Percentiles rank a stretch among this genome's conserved stretches.
These are phyloP conservation scores for Zygosaccharomyces gambellarensis DNA, from an alignment of 805 yeast genomes.

Conservation along the genomic window DNA sequence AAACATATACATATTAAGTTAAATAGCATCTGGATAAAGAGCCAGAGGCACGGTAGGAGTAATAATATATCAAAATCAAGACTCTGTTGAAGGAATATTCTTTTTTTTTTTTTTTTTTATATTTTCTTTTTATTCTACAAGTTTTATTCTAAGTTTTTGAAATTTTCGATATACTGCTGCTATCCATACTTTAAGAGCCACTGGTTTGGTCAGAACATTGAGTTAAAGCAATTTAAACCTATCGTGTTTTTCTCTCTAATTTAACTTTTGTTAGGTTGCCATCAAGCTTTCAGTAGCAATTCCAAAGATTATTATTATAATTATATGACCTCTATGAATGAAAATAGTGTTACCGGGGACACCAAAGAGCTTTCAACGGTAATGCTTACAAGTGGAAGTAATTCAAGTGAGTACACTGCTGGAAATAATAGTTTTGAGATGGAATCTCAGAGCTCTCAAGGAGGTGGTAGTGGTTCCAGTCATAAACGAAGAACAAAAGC, in stretches of 20 bases:
- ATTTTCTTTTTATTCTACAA: no score
- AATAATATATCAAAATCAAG: no score
- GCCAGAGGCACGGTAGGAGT: no score
- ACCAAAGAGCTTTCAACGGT: not conserved
- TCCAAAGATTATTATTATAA: not conserved
- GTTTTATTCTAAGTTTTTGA: no score
- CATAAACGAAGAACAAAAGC: slow-evolving; percentile 62
- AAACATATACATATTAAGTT: no score
- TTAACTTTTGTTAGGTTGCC: not conserved
- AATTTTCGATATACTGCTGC: no score
- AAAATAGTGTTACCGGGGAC: not conserved
- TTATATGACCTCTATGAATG: slow-evolving; percentile 1
- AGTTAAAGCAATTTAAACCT: no score
- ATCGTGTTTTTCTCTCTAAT: not conserved
- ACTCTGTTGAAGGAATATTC: no score
- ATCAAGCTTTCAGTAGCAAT: not conserved
- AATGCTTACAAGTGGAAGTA: not conserved
- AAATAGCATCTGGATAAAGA: not conserved
- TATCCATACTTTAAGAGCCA: no score
- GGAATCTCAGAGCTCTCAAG: slow-evolving; percentile 1
- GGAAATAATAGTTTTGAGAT: not conserved
- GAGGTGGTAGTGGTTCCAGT: slow-evolving; percentile 6
- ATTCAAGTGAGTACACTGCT: slow-evolving; percentile 1
- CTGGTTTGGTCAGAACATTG: no score
- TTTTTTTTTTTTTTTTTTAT: no score